A percentile compares a stretch with the other conserved stretches of the same genome.
Conservation (phyloP, 2,329 filamentous ascomycete species). For the Paecilomyces formosus region DNA sequence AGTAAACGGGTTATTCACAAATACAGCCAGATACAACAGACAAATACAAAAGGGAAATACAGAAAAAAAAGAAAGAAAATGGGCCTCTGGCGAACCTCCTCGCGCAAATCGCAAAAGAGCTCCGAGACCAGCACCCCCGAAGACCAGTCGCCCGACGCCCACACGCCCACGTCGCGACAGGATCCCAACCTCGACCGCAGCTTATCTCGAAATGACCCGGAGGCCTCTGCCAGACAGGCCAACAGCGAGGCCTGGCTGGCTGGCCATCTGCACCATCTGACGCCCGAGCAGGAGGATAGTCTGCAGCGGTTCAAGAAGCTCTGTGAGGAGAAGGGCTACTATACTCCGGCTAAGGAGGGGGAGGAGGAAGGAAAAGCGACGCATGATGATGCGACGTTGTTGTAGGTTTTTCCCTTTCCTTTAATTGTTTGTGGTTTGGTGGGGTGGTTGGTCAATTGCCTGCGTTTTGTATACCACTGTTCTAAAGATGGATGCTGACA, state of each 20-base stretch:
- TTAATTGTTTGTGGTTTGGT: background rate
- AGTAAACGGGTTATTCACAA: background rate
- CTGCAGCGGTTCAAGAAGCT: conserved; percentile 65
- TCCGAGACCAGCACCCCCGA: conserved; percentile 10
- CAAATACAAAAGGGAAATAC: background rate
- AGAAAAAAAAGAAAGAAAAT: background rate
- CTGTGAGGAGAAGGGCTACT: conserved; percentile 55
- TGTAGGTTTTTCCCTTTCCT: conserved; percentile 27
- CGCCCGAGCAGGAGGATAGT: conserved; percentile 57
- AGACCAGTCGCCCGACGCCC: no score
- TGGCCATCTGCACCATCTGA: conserved; percentile 77
- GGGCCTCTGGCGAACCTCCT: conserved; percentile 1
- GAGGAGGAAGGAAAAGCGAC: conserved; percentile 23
- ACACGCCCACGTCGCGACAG: background rate
- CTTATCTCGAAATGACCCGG: conserved; percentile 26
- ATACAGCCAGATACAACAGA: background rate
- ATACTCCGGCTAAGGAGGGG: conserved; percentile 26
- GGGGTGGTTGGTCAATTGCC: conserved; percentile 1
- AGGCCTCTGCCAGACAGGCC: conserved; percentile 27
- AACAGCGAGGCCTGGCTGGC: conserved; percentile 29
- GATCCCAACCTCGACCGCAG: conserved; percentile 17
- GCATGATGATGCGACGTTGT: conserved; percentile 41
- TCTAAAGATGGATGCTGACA: conserved; percentile 1
- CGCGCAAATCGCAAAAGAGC: conserved; percentile 18
- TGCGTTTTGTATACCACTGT: background rate